Evolutionary conservation across 139 green algal genomes (phyloP).

Genomic region (Closterium sp.): DNA sequence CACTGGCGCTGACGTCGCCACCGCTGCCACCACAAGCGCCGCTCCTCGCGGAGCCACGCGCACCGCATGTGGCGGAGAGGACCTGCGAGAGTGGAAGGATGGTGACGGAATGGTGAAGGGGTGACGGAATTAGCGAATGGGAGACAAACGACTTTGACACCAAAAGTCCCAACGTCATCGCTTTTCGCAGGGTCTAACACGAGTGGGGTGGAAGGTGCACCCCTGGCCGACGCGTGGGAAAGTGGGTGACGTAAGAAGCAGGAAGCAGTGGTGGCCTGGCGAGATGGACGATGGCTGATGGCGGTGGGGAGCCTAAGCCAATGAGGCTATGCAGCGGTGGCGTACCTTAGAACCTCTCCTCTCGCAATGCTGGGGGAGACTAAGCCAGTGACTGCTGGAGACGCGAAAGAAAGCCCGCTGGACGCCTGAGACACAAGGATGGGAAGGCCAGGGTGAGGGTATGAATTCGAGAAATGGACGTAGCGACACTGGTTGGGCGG

Average conservation of each 20-base stretch:
- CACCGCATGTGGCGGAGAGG: neutral
- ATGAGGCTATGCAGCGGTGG: no score
- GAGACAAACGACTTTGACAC: no score
- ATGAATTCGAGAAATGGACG: neutral
- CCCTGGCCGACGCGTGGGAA: neutral
- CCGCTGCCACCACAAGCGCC: neutral
- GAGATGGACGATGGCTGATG: neutral
- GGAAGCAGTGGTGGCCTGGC: no score
- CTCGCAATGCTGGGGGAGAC: neutral
- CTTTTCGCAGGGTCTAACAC: no score
- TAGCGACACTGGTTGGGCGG: neutral
- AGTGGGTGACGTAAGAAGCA: no score
- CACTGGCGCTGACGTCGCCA: neutral
- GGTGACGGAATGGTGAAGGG: neutral
- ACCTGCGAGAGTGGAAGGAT: neutral
- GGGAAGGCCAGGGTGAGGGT: neutral
- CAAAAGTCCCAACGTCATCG: no score
- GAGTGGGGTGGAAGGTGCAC: neutral
- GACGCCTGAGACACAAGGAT: neutral
- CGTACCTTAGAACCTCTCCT: neutral
- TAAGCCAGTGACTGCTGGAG: neutral
- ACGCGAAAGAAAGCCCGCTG: neutral
- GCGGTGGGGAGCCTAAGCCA: no score
- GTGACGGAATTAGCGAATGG: neutral
- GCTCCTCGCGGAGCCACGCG: neutral